A percentile compares a stretch with the other conserved stretches of the same genome.
Evolutionary conservation across 331 rosid species (phyloP).

Genomic region (Rhamnella rubrinervis): DNA sequence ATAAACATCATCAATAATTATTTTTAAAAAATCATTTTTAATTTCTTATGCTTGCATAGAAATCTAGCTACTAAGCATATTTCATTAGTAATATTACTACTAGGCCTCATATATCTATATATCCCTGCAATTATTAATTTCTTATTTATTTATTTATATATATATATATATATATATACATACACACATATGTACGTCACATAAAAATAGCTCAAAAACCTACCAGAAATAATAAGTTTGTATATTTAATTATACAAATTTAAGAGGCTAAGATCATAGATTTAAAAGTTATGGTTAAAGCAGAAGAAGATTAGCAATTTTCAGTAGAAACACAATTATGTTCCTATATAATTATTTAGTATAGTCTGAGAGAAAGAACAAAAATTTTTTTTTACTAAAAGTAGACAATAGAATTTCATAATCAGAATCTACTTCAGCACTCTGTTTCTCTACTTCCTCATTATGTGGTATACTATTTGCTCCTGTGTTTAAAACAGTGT

Average conservation of each 20-base stretch:
- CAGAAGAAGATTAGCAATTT: neutral
- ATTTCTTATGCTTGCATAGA: too few relatives aligned
- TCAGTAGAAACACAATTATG: neutral
- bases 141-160: too few relatives aligned
- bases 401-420: slow-evolving; percentile 53
- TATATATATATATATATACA: too few relatives aligned
- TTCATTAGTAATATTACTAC: too few relatives aligned
- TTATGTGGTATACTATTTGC: slow-evolving; percentile 19
- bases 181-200: too few relatives aligned
- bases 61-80: too few relatives aligned
- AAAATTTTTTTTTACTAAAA: slow-evolving; percentile 51
- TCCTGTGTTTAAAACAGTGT: slow-evolving; percentile 7
- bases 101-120: too few relatives aligned
- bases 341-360: neutral
- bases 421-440: slow-evolving; percentile 31
- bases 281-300: neutral
- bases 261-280: neutral
- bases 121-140: too few relatives aligned
- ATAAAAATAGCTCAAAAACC: too few relatives aligned
- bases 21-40: too few relatives aligned
- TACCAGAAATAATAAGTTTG: neutral
- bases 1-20: too few relatives aligned
- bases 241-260: too few relatives aligned
- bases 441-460: slow-evolving; percentile 27
- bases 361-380: neutral